phyloP scores from a whole-genome alignment of 371 early-diverging fungal genomes.

The Choanephora cucurbitarum region DNA sequence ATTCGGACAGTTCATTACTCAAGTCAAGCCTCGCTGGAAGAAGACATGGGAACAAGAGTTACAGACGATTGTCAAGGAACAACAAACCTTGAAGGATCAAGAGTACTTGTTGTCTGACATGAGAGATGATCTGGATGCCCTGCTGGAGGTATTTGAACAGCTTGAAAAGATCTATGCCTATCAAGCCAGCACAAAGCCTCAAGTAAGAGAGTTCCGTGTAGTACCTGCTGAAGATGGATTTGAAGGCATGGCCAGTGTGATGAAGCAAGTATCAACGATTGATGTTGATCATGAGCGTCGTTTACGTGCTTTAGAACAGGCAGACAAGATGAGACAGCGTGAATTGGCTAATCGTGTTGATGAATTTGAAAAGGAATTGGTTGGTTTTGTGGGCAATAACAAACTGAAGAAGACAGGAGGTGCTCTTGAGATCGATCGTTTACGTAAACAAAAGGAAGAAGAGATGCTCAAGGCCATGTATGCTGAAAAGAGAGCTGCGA shows the following conservation, averaged over 20 bases:
- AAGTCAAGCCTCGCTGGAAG: constrained; percentile 76
- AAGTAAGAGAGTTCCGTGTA: constrained; percentile 57
- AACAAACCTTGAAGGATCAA: constrained; percentile 78
- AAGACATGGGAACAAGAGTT: constrained; percentile 84
- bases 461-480: constrained; percentile 68
- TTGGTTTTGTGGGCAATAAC: constrained; percentile 62
- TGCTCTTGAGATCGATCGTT: constrained; percentile 70
- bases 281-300: constrained; percentile 71
- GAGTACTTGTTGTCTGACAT: constrained; percentile 72
- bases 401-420: constrained; percentile 77
- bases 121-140: constrained; percentile 65
- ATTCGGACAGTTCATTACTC: constrained; percentile 61
- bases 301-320: constrained; percentile 73
- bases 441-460: constrained; percentile 63
- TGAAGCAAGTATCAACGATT: constrained; percentile 72
- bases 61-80: constrained; percentile 80
- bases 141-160: constrained; percentile 65
- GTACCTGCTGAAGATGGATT: constrained; percentile 65
- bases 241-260: constrained; percentile 59
- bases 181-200: constrained; percentile 44
- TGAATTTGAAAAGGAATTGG: constrained; percentile 74
- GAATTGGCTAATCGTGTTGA: constrained; percentile 70
- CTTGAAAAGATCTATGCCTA: constrained; percentile 69
- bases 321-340: constrained; percentile 68
- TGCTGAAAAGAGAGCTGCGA: constrained; percentile 14